These are phyloP conservation scores for Penicillium hesseltinei DNA, from an alignment of 2,329 filamentous ascomycete species.

Conservation along the genomic window DNA sequence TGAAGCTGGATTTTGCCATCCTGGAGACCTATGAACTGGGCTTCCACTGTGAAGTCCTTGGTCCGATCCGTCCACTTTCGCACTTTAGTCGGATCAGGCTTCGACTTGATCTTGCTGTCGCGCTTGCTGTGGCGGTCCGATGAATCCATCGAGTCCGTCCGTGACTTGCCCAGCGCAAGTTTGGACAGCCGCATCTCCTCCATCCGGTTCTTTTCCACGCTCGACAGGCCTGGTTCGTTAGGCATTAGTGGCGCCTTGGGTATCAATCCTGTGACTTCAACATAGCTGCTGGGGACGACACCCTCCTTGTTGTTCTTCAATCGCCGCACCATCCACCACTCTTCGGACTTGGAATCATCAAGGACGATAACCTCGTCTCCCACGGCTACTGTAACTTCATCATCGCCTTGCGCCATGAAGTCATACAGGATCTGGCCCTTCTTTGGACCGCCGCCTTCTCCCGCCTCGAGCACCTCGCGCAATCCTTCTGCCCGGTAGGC, in stretches of 20 bases:
- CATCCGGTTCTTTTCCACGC: constrained; percentile 70
- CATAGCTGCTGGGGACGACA: constrained; percentile 93
- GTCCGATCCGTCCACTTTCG: constrained; percentile 94
- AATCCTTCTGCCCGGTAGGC: constrained; percentile 77
- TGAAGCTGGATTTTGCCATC: constrained; percentile 97
- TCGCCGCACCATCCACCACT: constrained; percentile 96
- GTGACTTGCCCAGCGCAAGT: constrained; percentile 67
- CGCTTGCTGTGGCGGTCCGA: constrained; percentile 68
- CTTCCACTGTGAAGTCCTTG: constrained; percentile 95
- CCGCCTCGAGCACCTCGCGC: constrained; percentile 80
- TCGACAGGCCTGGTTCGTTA: constrained; percentile 61
- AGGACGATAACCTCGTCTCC: constrained; percentile 89
- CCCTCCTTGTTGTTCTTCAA: constrained; percentile 92
- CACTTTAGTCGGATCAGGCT: constrained; percentile 78
- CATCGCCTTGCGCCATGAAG: constrained; percentile 93
- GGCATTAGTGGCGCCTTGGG: constrained; percentile 53
- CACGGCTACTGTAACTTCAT: constrained; percentile 87
- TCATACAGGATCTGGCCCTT: constrained; percentile 88
- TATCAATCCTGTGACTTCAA: constrained; percentile 76
- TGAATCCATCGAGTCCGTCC: constrained; percentile 54
- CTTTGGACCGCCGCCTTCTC: constrained; percentile 68
- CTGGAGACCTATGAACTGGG: constrained; percentile 89
- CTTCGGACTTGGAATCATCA: constrained; percentile 88
- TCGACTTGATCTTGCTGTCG: constrained; percentile 71
- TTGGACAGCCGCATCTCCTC: constrained; percentile 84